A percentile compares a stretch with the other conserved stretches of the same genome.
These are phyloP conservation scores for Metschnikowia corniflorae DNA, from an alignment of 805 yeast genomes.

Conservation along the genomic window DNA sequence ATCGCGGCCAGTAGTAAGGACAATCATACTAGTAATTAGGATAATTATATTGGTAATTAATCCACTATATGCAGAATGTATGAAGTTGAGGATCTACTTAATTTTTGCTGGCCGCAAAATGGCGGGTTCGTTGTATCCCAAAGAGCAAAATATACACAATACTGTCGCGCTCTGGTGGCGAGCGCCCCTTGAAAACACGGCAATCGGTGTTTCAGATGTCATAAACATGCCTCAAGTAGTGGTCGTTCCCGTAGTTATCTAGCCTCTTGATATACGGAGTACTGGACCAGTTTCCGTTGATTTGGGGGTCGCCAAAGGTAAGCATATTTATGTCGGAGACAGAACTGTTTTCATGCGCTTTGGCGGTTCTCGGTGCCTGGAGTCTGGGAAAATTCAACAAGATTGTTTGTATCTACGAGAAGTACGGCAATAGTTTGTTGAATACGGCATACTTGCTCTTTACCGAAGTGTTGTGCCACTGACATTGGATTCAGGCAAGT, in stretches of 20 bases:
- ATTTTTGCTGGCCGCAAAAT: too few relatives aligned
- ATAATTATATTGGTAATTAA: too few relatives aligned
- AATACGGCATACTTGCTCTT: conserved; percentile 13
- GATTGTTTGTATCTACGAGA: conserved; percentile 15
- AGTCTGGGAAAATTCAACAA: conserved; percentile 24
- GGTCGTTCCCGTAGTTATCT: conserved; percentile 88
- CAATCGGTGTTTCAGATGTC: conserved; percentile 55
- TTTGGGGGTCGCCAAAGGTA: conserved; percentile 96
- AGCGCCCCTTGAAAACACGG: too few relatives aligned
- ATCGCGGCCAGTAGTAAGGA: too few relatives aligned
- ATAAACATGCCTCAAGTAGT: conserved; percentile 82
- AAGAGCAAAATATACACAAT: too few relatives aligned
- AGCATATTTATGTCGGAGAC: conserved; percentile 58
- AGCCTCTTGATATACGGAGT: conserved; percentile 70
- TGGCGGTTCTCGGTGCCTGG: conserved; percentile 10
- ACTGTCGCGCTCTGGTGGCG: too few relatives aligned
- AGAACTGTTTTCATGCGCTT: conserved; percentile 10
- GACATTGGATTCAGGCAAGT: too few relatives aligned
- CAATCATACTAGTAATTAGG: too few relatives aligned
- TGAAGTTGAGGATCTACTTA: too few relatives aligned
- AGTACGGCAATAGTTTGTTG: conserved; percentile 9
- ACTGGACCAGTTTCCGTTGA: conserved; percentile 77
- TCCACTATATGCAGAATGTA: too few relatives aligned
- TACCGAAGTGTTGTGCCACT: conserved; percentile 46
- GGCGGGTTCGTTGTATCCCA: too few relatives aligned